Conservation (phyloP, 306 rosid genomes). For the Quercus aquifolioides region DNA sequence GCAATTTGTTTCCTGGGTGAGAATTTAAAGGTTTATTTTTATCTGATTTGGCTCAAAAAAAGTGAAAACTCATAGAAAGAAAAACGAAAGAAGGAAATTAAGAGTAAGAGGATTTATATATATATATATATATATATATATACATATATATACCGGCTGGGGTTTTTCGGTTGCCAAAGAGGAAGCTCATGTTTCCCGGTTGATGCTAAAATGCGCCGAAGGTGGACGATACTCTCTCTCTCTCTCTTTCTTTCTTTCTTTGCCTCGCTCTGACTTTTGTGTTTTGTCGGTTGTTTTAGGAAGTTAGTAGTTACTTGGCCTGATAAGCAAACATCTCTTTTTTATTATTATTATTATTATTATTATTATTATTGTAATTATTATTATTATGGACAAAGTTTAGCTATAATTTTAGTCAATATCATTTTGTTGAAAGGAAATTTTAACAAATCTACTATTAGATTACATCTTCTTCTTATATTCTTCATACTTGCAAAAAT, state of each 20-base stretch:
- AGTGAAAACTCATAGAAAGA: background rate
- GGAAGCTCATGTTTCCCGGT: constrained; percentile 57
- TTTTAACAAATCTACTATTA: rapidly evolving
- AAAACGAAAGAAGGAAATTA: background rate
- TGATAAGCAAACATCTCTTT: too few relatives aligned
- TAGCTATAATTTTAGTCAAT: too few relatives aligned
- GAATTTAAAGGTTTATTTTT: background rate
- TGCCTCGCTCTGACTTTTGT: background rate
- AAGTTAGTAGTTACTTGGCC: background rate
- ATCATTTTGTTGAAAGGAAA: too few relatives aligned
- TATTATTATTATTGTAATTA: too few relatives aligned
- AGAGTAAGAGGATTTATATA: background rate
- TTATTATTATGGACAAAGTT: too few relatives aligned
- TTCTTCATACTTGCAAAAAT: rapidly evolving
- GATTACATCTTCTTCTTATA: too few relatives aligned
- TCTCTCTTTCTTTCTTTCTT: background rate
- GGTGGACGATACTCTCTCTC: background rate
- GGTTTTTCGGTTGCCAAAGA: constrained; percentile 75
- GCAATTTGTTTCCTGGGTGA: background rate
- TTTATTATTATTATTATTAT: too few relatives aligned
- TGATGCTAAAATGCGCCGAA: background rate
- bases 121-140: too few relatives aligned
- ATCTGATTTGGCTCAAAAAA: background rate
- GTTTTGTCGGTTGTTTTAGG: background rate
- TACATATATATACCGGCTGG: constrained; percentile 48